Conservation (phyloP, 106 monocot species). For the Allium fistulosum region DNA sequence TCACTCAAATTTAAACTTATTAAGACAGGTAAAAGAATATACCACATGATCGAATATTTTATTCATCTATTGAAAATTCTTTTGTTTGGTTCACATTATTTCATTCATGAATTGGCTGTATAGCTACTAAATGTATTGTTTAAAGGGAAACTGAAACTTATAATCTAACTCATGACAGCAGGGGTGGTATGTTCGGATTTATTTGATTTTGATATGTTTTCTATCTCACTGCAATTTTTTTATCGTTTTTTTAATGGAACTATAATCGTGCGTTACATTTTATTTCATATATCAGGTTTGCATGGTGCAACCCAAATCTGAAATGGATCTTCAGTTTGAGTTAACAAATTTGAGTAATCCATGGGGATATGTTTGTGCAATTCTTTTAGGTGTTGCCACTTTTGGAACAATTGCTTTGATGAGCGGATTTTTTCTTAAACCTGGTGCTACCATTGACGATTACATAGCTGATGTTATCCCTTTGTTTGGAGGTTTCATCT, state of each 20-base stretch:
- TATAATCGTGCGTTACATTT: no score
- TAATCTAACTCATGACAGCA: no score
- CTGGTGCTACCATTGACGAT: constrained; percentile 69
- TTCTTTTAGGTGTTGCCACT: constrained; percentile 51
- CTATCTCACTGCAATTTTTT: background rate
- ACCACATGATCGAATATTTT: no score
- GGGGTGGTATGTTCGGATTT: background rate
- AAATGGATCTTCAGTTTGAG: constrained; percentile 88
- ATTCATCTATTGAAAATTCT: no score
- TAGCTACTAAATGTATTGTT: no score
- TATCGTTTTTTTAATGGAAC: background rate
- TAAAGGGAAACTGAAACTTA: no score
- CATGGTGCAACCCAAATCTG: constrained; percentile 82
- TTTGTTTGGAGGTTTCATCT: constrained; percentile 67
- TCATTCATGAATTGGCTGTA: no score
- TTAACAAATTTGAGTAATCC: constrained; percentile 60
- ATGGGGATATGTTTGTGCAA: constrained; percentile 67
- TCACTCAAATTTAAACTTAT: no score
- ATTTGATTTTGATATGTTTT: background rate
- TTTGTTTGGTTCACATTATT: no score
- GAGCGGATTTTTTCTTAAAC: constrained; percentile 89
- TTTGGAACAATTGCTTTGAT: constrained; percentile 86
- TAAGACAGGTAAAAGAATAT: no score
- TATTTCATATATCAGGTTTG: constrained; percentile 43
- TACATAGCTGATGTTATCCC: constrained; percentile 77